Conservation (phyloP, 2,329 filamentous ascomycete species). For the Emericellopsis atlantica region DNA sequence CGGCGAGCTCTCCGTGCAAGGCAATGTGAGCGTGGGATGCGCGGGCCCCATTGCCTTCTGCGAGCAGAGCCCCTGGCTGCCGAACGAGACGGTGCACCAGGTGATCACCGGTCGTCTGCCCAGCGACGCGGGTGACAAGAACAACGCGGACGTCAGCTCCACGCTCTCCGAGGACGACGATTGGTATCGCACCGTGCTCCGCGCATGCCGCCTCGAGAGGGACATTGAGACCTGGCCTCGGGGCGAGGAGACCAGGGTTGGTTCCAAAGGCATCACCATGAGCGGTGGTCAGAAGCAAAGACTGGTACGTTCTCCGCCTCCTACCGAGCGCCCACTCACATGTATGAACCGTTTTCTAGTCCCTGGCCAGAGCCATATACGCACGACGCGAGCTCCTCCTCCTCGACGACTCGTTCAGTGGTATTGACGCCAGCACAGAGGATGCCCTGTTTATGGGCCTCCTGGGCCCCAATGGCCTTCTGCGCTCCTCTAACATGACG, state of each 20-base stretch:
- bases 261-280: constrained; percentile 25
- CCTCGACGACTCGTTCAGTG: constrained; percentile 32
- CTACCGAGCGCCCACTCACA: too few relatives aligned
- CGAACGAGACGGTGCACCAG: constrained; percentile 19
- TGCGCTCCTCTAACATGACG: constrained; percentile 22
- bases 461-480: constrained; percentile 25
- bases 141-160: constrained; percentile 21
- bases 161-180: not conserved
- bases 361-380: constrained; percentile 32
- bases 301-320: too few relatives aligned
- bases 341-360: not conserved
- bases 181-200: constrained; percentile 20
- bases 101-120: constrained; percentile 21
- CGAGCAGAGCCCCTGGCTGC: constrained; percentile 17
- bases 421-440: constrained; percentile 29
- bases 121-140: constrained; percentile 12
- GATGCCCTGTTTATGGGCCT: constrained; percentile 27
- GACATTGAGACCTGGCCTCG: constrained; percentile 18
- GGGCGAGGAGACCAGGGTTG: constrained; percentile 23
- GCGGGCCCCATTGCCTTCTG: constrained; percentile 14
- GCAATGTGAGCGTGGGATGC: constrained; percentile 6
- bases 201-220: constrained; percentile 16
- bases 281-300: constrained; percentile 26
- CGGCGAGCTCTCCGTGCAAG: constrained; percentile 11
- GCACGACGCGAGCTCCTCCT: constrained; percentile 23